Percentiles rank a stretch among this genome's conserved stretches.
phyloP scores from a whole-genome alignment of 75 land plant species.

The Isoetes taiwanensis region DNA sequence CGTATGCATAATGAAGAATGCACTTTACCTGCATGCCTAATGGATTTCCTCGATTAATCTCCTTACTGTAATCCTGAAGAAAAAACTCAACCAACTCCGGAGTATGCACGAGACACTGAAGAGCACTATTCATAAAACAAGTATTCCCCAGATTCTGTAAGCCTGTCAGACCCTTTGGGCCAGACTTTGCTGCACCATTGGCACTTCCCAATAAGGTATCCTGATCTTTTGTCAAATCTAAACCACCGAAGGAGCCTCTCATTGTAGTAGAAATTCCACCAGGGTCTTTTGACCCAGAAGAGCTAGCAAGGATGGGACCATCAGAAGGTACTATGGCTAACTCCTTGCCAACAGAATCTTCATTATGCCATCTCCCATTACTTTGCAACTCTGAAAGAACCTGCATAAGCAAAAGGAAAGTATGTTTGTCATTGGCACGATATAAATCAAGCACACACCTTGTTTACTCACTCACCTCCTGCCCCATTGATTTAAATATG shows the following conservation, averaged over 20 bases:
- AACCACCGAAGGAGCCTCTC: too few relatives aligned
- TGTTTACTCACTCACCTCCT: too few relatives aligned
- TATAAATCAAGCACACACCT: too few relatives aligned
- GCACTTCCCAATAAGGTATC: conserved; percentile 20
- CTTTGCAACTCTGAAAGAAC: conserved; percentile 38
- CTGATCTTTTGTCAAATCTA: too few relatives aligned
- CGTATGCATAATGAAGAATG: too few relatives aligned
- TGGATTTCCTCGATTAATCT: neutral
- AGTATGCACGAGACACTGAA: conserved; percentile 2
- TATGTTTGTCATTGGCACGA: too few relatives aligned
- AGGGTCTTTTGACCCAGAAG: too few relatives aligned
- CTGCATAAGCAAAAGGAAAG: conserved; percentile 23
- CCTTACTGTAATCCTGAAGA: neutral
- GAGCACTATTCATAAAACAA: conserved; percentile 5
- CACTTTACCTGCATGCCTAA: neutral
- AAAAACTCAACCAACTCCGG: conserved; percentile 3
- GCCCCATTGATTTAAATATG: too few relatives aligned
- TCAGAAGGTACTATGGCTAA: conserved; percentile 57
- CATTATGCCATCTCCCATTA: conserved; percentile 21
- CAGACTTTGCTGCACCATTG: too few relatives aligned
- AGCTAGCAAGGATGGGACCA: too few relatives aligned
- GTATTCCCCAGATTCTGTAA: conserved; percentile 7
- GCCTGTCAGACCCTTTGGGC: conserved; percentile 1
- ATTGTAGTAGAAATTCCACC: too few relatives aligned
- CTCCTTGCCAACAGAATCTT: conserved; percentile 35